Percentiles rank a stretch among this genome's conserved stretches.
Conservation (phyloP, 1,139 yeast species). For the Lodderomyces elongisporus region DNA sequence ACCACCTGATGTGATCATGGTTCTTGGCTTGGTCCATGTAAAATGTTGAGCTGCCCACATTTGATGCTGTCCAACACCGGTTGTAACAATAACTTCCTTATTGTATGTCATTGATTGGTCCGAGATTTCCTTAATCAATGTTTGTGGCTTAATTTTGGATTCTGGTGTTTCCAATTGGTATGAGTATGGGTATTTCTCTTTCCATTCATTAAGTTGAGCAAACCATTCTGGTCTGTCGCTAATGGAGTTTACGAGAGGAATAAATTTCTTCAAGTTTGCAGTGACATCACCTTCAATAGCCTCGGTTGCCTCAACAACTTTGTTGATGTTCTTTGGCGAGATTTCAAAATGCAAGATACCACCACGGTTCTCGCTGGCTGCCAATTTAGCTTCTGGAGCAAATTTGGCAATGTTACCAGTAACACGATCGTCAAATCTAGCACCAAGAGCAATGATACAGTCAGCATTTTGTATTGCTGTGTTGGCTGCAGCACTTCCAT, state of each 20-base stretch:
- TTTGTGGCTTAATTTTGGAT: constrained; percentile 87
- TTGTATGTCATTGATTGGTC: constrained; percentile 62
- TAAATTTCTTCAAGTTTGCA: constrained; percentile 61
- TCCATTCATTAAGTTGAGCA: constrained; percentile 70
- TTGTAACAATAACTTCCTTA: constrained; percentile 80
- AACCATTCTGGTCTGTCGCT: constrained; percentile 76
- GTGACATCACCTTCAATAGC: constrained; percentile 97
- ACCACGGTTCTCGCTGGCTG: constrained; percentile 85
- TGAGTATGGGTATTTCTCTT: constrained; percentile 76
- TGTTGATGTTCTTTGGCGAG: constrained; percentile 92
- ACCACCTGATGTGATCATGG: constrained; percentile 96
- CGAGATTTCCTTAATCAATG: constrained; percentile 75
- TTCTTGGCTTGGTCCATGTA: constrained; percentile 87
- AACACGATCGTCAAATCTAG: constrained; percentile 97
- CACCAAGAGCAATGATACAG: constrained; percentile 89
- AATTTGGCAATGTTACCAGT: constrained; percentile 81
- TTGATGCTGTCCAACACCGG: constrained; percentile 99
- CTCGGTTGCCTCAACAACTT: constrained; percentile 95
- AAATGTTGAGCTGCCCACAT: constrained; percentile 99
- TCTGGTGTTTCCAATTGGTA: constrained; percentile 76
- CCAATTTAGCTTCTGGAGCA: constrained; percentile 89
- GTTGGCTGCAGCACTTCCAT: constrained; percentile 94
- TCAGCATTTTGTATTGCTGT: constrained; percentile 91
- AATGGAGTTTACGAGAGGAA: constrained; percentile 65
- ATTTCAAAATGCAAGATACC: constrained; percentile 96